Conservation (phyloP, 495 filamentous ascomycete genomes). For the Talaromyces proteolyticus region DNA sequence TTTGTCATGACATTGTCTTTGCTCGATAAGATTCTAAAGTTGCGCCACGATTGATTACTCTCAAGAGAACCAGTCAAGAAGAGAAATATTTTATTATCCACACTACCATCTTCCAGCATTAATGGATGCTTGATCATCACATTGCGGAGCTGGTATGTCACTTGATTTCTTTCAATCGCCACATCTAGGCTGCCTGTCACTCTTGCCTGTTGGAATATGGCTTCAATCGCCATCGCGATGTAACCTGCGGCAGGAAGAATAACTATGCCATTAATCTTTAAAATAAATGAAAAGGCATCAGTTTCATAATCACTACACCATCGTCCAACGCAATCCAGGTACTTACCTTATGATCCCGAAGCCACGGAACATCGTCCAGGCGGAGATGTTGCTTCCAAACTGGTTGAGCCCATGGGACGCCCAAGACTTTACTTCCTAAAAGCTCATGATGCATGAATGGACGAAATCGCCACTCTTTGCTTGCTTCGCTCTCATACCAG, state of each 20-base stretch:
- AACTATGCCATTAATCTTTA: slow-evolving; percentile 17
- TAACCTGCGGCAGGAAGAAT: slow-evolving; percentile 57
- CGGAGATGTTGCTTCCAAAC: slow-evolving; percentile 22
- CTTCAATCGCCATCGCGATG: slow-evolving; percentile 55
- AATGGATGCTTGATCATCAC: slow-evolving; percentile 37
- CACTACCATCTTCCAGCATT: slow-evolving; percentile 31
- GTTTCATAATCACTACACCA: not conserved
- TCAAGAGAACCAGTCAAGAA: slow-evolving; percentile 30
- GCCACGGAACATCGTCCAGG: slow-evolving; percentile 12
- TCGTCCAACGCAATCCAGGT: not conserved
- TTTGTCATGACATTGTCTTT: slow-evolving; percentile 29
- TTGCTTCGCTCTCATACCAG: slow-evolving; percentile 38
- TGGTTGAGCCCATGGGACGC: slow-evolving; percentile 25
- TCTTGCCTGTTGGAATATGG: slow-evolving; percentile 13
- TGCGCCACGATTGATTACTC: slow-evolving; percentile 28
- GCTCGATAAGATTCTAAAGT: slow-evolving; percentile 37
- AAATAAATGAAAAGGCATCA: not conserved
- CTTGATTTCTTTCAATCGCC: not conserved
- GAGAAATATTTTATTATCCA: slow-evolving; percentile 34
- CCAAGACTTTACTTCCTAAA: slow-evolving; percentile 30
- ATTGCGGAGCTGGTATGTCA: slow-evolving; percentile 32
- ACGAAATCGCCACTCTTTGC: slow-evolving; percentile 34
- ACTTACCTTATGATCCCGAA: slow-evolving; percentile 3
- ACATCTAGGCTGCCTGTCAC: slow-evolving; percentile 9
- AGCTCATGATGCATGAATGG: slow-evolving; percentile 34